Base-by-base conservation (phyloP, 2,329 filamentous ascomycete species). In the Ascochyta rabiei region DNA sequence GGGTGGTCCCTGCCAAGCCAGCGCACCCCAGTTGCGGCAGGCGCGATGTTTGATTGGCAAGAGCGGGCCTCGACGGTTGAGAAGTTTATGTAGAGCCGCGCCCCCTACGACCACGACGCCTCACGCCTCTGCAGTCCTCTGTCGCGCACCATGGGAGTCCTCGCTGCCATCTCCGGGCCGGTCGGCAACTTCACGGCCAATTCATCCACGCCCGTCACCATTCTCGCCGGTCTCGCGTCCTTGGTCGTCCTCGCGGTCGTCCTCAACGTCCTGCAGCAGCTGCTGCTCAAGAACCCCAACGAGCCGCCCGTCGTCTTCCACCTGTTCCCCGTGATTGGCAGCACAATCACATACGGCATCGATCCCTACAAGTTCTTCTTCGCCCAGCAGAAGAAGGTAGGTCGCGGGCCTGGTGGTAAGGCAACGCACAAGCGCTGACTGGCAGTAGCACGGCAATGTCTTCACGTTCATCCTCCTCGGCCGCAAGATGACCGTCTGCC, bases 331-430 rank as follows among this genome's bases (percentile, higher is more conserved):
- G 78, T 96, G 64, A 83, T 99, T 69, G 93, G 93, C 61, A 97
- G 89, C 80, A 97, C 95, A 56, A 82, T 98, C 68, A 90, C 86
- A 39, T 99, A 98, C 79, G 93, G 93, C 76, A 97, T 97, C 77
- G 91, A 98, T 71, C 93, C 93, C 15, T 93, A 91, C 70, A 82
- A 81, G 46, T 98, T 97, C 83, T 96, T 97, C 80, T 82, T 83
- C 55, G 66, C 82, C 66, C 84, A 86, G 77, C 84, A 87, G 67
- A 82, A 84, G 68, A 96, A 96, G 87, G 90, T 92, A 69, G 58
- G 68, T 60, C 52, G 38, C 30, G 50, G 33, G 38, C 19, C 7
- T 21, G 12, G 39, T 53, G 44, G 48, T 53, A 48, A 24, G 12
- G 45, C 37, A 18, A 37, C 46, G 26, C 31, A 34, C 5, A n/a